These are phyloP conservation scores for Petunia secreta DNA, from an alignment of 257 asterid species.

Conservation along the genomic window DNA sequence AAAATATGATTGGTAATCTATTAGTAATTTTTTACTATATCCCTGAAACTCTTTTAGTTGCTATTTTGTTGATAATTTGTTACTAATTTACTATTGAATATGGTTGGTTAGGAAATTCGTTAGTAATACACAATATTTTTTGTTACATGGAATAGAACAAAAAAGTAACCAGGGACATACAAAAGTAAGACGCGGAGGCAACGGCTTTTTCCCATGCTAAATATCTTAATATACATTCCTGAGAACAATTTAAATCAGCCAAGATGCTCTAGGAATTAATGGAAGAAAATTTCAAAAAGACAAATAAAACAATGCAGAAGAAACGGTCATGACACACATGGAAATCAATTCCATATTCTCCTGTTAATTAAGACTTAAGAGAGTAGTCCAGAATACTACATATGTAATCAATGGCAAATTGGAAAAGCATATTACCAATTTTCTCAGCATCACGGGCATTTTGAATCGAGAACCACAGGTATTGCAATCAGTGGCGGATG, in stretches of 20 bases:
- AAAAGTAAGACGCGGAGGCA: background rate
- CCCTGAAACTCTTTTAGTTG: too few species aligned
- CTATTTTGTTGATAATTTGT: too few species aligned
- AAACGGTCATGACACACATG: slow-evolving; percentile 12
- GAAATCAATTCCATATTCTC: slow-evolving; percentile 18
- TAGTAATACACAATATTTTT: too few species aligned
- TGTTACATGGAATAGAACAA: too few species aligned
- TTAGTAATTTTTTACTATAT: too few species aligned
- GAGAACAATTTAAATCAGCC: slow-evolving; percentile 7
- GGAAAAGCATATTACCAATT: background rate
- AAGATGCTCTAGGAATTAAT: background rate
- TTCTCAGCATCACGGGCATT: slow-evolving; percentile 1
- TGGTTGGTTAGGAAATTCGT: too few species aligned
- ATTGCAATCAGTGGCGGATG: too few species aligned
- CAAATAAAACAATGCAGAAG: background rate
- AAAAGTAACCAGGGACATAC: background rate
- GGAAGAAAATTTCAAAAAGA: background rate
- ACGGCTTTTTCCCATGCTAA: background rate
- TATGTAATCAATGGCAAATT: background rate
- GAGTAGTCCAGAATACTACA: background rate
- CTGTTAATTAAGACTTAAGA: background rate
- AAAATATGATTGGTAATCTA: too few species aligned
- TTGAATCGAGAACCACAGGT: background rate
- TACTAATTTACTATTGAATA: too few species aligned
- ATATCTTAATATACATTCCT: slow-evolving; percentile 19